A percentile compares a stretch with the other conserved stretches of the same genome.
Conservation (phyloP, 805 yeast species). For the Teunomyces kruisii region DNA sequence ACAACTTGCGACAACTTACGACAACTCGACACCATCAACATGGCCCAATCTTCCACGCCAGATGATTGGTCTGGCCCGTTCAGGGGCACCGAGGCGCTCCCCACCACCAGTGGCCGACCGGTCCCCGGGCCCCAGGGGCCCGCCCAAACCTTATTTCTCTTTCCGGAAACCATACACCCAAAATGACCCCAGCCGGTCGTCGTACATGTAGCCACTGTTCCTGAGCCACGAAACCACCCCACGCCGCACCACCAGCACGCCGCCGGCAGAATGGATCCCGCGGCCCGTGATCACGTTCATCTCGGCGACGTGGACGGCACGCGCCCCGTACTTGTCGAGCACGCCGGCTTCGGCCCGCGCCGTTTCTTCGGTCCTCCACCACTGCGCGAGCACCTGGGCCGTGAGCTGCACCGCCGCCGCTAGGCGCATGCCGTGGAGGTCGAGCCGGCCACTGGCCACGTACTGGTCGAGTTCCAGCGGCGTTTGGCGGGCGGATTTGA, state of each 20-base stretch:
- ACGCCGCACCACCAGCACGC: conserved; percentile 48
- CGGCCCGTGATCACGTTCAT: conserved; percentile 62
- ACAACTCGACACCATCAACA: no score
- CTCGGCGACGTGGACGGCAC: conserved; percentile 42
- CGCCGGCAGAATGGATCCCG: conserved; percentile 66
- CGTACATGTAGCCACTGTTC: conserved; percentile 38
- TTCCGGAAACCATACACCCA: conserved; percentile 36
- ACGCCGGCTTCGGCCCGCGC: conserved; percentile 42
- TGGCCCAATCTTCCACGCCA: no score
- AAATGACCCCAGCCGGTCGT: conserved; percentile 48
- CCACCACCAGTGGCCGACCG: background rate
- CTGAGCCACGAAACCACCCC: conserved; percentile 43
- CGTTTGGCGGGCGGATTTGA: background rate
- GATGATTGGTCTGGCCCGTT: no score
- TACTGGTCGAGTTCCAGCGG: background rate
- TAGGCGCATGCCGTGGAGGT: conserved; percentile 57
- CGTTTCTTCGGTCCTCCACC: no score
- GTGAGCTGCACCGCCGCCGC: conserved; percentile 45
- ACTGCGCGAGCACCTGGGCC: conserved; percentile 36
- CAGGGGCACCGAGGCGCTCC: no score
- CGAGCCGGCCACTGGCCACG: conserved; percentile 28
- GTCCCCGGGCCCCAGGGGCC: background rate
- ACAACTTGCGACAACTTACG: no score
- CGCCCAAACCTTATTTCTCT: no score
- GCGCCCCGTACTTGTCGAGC: conserved; percentile 28